Evolutionary conservation across 139 green algal genomes (phyloP), one percentile per base, ranked within the genome.

Genomic region (Coccomyxa sp.): DNA sequence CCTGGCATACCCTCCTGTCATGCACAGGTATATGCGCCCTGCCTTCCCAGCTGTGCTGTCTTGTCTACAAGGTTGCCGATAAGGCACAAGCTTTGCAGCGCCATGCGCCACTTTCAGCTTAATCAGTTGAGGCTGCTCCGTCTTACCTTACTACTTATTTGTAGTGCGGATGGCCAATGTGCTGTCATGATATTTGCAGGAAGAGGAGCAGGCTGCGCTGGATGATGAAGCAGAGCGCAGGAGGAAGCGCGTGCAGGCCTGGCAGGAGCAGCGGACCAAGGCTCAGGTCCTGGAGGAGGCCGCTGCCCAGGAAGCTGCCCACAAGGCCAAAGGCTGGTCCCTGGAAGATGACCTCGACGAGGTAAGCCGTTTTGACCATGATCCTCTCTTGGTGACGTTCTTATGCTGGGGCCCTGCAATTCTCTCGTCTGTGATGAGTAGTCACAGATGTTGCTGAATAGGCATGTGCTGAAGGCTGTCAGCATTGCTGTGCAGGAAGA

Each of bases 191-290:
- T 39, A 36, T n/a, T 73, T 55, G 35, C 78, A 79, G 5, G 83
- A 86, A 38, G 78, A 68, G 39, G 89, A 93, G 79, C 72, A 83
- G 37, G 79, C 31, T 2, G 34, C 84, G 18, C 85, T 93, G 34
- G 89, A 95, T 70, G 87, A 79, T 14, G 87, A 95, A 76, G 86
- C 88, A 75, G 89, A 93, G 84, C 83, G 86, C 76, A 79, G 90
- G 44, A 82, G 92, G 39, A 86, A 86, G 83, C 81, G 90, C 16
- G 85, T 95, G 24, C 85, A 93, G 83, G 88, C 90, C 71, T 95
- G 92, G 92, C 90, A 91, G 39, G 68, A 55, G 50, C 54, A 70
- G 44, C 35, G 31, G 54, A 37, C 40, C 39, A 29, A 22, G 22
- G 27, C 35, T 22, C 37, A n/a, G 22, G 55, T 36, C 16, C 55